Conservation (phyloP, 2,329 filamentous ascomycete genomes). For the Aureobasidium sp. region DNA sequence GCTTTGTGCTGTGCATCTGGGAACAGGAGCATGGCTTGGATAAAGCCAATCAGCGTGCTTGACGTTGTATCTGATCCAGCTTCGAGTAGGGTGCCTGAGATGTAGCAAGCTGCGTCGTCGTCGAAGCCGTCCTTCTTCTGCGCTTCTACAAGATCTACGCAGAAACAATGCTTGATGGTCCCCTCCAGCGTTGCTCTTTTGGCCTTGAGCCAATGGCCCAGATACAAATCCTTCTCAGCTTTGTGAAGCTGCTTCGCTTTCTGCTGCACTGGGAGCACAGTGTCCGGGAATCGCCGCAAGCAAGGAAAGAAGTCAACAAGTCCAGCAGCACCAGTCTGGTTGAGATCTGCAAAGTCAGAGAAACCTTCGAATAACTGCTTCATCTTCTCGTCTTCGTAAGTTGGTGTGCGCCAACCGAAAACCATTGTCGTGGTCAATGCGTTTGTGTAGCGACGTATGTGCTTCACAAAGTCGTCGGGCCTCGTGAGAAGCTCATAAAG, state of each 20-base stretch:
- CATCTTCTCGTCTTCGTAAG: conserved; percentile 28
- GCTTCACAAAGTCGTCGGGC: conserved; percentile 34
- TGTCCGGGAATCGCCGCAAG: conserved; percentile 45
- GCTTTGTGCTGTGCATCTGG: conserved; percentile 35
- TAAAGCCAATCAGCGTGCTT: too few species aligned
- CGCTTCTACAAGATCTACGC: conserved; percentile 29
- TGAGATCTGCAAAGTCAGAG: conserved; percentile 11
- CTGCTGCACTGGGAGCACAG: conserved; percentile 35
- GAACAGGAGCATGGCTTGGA: conserved; percentile 31
- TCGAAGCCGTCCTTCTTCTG: conserved; percentile 37
- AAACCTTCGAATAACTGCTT: conserved; percentile 25
- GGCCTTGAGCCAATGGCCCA: conserved; percentile 37
- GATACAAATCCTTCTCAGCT: conserved; percentile 36
- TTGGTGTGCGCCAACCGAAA: conserved; percentile 40
- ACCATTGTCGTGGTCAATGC: conserved; percentile 39
- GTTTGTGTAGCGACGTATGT: conserved; percentile 37
- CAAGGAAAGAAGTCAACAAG: conserved; percentile 52
- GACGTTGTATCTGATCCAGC: conserved; percentile 35
- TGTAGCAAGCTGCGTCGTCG: conserved; percentile 38
- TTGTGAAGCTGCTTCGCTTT: conserved; percentile 32
- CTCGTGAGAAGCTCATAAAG: conserved; percentile 30
- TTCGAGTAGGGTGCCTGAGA: conserved; percentile 30
- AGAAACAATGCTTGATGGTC: conserved; percentile 27
- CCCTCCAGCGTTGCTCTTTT: conserved; percentile 35
- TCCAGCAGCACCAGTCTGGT: conserved; percentile 19